Percentiles rank a stretch among this genome's conserved stretches.
phyloP scores from a whole-genome alignment of 73 alveolate species.

The Loxodes magnus region DNA sequence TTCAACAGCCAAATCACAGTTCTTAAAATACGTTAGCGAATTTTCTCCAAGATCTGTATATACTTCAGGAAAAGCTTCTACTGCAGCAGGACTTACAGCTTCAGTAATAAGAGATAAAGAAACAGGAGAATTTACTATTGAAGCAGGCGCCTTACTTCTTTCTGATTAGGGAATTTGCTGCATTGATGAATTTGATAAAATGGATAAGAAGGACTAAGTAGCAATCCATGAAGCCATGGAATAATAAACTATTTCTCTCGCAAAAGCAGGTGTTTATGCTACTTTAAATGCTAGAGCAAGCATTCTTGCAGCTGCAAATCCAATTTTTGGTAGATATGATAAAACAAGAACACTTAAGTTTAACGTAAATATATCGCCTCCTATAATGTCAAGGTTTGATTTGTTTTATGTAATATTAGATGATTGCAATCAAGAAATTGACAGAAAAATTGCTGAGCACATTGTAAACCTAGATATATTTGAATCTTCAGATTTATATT shows the following conservation, averaged over 20 bases:
- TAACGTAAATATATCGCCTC: constrained; percentile 93
- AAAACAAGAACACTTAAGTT: constrained; percentile 77
- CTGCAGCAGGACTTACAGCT: constrained; percentile 98
- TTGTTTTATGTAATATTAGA: constrained; percentile 89
- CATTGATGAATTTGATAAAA: constrained; percentile 98
- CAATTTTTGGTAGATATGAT: constrained; percentile 91
- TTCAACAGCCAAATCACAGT: constrained; percentile 96
- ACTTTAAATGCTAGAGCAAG: constrained; percentile 88
- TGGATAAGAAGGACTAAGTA: constrained; percentile 97
- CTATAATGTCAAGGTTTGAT: constrained; percentile 99
- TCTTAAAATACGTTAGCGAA: constrained; percentile 86
- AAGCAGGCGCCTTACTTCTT: constrained; percentile 99
- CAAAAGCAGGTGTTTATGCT: constrained; percentile 83
- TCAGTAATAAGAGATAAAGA: constrained; percentile 88
- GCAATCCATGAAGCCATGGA: constrained; percentile 99
- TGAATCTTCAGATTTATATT: constrained; percentile 34
- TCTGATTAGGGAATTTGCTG: constrained; percentile 99
- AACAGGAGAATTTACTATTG: constrained; percentile 96
- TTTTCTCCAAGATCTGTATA: constrained; percentile 88
- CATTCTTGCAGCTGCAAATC: constrained; percentile 98
- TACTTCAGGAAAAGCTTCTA: constrained; percentile 97
- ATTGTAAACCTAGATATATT: constrained; percentile 74
- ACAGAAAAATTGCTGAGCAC: constrained; percentile 73
- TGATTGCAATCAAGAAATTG: constrained; percentile 70
- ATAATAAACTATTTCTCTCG: constrained; percentile 97